Evolutionary conservation across 768 basidiomycete genomes (phyloP).

Genomic region (Hygrophorus pudorinus): DNA sequence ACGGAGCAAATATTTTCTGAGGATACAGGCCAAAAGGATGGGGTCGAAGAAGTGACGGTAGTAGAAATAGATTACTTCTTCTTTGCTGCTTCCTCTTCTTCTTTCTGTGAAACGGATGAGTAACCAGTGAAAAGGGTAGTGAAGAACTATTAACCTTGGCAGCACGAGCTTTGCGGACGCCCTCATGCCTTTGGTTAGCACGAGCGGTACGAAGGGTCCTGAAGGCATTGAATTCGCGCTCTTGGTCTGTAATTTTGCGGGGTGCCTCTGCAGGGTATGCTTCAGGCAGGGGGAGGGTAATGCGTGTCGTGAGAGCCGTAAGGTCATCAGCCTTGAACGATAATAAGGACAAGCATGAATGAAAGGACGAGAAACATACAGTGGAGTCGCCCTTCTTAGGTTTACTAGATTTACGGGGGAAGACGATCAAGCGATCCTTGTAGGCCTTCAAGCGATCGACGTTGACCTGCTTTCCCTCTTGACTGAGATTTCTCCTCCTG

Average conservation of each 20-base stretch:
- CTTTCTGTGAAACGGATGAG: conserved; percentile 43
- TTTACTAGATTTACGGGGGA: conserved; percentile 93
- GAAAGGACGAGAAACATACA: conserved; percentile 36
- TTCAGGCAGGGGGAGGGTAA: conserved; percentile 55
- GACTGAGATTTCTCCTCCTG: conserved; percentile 90
- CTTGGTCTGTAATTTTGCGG: conserved; percentile 86
- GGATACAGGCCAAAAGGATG: conserved; percentile 14
- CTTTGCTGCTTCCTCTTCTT: conserved; percentile 88
- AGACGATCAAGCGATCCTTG: conserved; percentile 88
- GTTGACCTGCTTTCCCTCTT: conserved; percentile 94
- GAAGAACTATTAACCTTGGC: conserved; percentile 56
- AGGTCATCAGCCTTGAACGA: conserved; percentile 67
- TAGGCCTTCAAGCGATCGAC: conserved; percentile 91
- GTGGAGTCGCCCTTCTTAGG: conserved; percentile 93
- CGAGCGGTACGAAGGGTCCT: conserved; percentile 78
- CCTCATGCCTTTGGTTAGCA: conserved; percentile 75
- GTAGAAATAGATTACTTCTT: conserved; percentile 56
- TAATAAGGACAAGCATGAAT: conserved; percentile 2
- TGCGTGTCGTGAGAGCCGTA: conserved; percentile 64
- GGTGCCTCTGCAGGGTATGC: conserved; percentile 68
- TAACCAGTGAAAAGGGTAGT: neutral
- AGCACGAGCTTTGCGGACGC: conserved; percentile 76
- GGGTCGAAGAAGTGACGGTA: too few relatives aligned
- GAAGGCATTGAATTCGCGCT: conserved; percentile 85
- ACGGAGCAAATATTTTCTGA: conserved; percentile 6